Conservation (phyloP, 257 asterid species). For the Hygrophila difformis region DNA sequence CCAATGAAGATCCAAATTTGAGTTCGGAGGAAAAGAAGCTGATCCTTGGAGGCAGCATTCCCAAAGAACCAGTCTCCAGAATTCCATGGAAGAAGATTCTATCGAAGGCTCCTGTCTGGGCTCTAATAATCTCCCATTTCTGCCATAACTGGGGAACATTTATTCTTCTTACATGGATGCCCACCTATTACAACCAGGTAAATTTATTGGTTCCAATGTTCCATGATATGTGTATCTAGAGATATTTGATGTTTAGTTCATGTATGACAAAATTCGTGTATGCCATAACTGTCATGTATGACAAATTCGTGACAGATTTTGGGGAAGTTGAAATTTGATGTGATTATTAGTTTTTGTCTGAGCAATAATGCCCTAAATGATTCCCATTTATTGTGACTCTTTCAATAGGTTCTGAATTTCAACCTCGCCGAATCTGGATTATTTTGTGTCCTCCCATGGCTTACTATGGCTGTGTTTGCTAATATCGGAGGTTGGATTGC, state of each 20-base stretch:
- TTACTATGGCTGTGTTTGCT: conserved; percentile 79
- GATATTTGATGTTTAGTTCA: too few species aligned
- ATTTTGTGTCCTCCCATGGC: conserved; percentile 72
- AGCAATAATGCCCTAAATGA: conserved; percentile 1
- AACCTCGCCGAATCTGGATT: conserved; percentile 82
- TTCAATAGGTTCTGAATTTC: conserved; percentile 65
- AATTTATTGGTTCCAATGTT: conserved; percentile 1
- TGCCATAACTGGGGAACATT: conserved; percentile 99
- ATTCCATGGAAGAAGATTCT: conserved; percentile 91
- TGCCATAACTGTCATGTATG: too few species aligned
- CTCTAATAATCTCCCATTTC: conserved; percentile 95
- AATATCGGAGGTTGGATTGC: conserved; percentile 89
- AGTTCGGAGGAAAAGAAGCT: conserved; percentile 54
- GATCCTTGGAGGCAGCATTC: conserved; percentile 51
- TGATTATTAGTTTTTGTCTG: conserved; percentile 1
- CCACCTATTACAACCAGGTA: conserved; percentile 95
- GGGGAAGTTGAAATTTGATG: too few species aligned
- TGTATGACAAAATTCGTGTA: too few species aligned
- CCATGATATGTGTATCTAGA: too few species aligned
- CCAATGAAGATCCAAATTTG: conserved; percentile 65
- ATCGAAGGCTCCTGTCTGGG: conserved; percentile 95
- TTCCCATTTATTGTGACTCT: conserved; percentile 7
- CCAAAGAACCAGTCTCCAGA: conserved; percentile 65
- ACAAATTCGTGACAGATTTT: too few species aligned
- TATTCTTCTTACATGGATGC: conserved; percentile 97